Percentiles rank a stretch among this genome's conserved stretches.
phyloP scores from a whole-genome alignment of 345 rosid genomes.

The Firmiana major region DNA sequence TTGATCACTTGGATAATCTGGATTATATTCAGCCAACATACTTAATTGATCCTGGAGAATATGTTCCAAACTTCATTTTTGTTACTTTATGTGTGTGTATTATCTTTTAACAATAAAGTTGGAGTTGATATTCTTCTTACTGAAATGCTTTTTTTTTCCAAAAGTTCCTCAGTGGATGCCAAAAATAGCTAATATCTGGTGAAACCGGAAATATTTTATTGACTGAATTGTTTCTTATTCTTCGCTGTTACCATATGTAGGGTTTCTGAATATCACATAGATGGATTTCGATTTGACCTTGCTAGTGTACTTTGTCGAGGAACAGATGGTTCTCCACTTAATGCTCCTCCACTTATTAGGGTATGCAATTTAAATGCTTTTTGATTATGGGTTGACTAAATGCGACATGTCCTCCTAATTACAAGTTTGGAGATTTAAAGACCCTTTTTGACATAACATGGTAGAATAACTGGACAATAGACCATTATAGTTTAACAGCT shows the following conservation, averaged over 20 bases:
- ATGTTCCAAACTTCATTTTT: not conserved
- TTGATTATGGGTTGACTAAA: not conserved
- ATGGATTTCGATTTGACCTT: conserved; percentile 96
- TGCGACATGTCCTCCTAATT: not conserved
- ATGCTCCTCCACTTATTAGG: conserved; percentile 76
- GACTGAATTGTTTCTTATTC: conserved; percentile 5
- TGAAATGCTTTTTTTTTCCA: not conserved
- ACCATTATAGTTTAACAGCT: not conserved
- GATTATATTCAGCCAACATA: too few species aligned
- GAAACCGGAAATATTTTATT: not conserved
- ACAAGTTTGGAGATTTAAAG: not conserved
- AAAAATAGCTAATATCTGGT: not conserved
- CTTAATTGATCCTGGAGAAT: not conserved
- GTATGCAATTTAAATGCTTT: conserved; percentile 35
- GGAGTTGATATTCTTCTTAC: not conserved
- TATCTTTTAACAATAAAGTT: not conserved
- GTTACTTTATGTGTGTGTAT: not conserved
- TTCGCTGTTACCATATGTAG: conserved; percentile 27
- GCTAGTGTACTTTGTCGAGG: conserved; percentile 94
- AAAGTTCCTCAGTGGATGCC: not conserved
- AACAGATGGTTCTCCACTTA: conserved; percentile 82
- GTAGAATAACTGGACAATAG: not conserved
- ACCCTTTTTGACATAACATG: not conserved
- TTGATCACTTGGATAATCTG: too few species aligned
- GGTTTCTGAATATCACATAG: conserved; percentile 83